A percentile compares a stretch with the other conserved stretches of the same genome.
Conservation (phyloP, 2,329 filamentous ascomycete species). For the Rutstroemia sp. region DNA sequence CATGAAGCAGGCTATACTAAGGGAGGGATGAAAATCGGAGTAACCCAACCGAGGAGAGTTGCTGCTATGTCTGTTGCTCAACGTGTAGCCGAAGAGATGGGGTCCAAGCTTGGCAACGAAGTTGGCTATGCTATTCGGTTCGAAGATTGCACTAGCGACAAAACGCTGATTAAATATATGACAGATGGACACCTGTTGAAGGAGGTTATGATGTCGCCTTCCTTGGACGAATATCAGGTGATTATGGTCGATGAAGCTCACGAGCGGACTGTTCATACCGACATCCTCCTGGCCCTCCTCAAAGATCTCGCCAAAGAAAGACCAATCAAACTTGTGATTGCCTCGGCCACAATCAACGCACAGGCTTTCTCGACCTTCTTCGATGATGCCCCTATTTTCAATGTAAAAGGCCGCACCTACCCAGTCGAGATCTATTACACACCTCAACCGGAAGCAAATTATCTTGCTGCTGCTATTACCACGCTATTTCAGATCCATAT, state of each 20-base stretch:
- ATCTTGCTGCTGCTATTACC: slow-evolving; percentile 81
- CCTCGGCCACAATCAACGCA: slow-evolving; percentile 90
- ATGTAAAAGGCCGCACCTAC: slow-evolving; percentile 82
- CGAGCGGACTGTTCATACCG: slow-evolving; percentile 84
- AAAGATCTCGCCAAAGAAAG: slow-evolving; percentile 82
- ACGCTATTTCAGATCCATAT: slow-evolving; percentile 95
- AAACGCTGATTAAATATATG: slow-evolving; percentile 91
- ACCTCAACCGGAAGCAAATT: slow-evolving; percentile 86
- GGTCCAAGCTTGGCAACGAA: slow-evolving; percentile 80
- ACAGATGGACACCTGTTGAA: slow-evolving; percentile 92
- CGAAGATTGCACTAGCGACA: slow-evolving; percentile 84
- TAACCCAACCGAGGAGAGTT: slow-evolving; percentile 89
- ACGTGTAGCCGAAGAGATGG: slow-evolving; percentile 91
- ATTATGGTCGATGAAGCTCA: slow-evolving; percentile 98
- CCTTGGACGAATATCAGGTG: slow-evolving; percentile 75
- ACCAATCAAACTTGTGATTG: slow-evolving; percentile 85
- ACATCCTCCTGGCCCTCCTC: slow-evolving; percentile 79
- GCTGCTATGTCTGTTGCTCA: slow-evolving; percentile 97
- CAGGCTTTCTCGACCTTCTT: slow-evolving; percentile 90
- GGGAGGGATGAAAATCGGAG: slow-evolving; percentile 75
- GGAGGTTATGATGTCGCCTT: slow-evolving; percentile 83
- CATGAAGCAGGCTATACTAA: slow-evolving; percentile 88
- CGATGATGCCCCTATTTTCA: slow-evolving; percentile 87
- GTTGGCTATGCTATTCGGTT: slow-evolving; percentile 95
- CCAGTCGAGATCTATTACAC: slow-evolving; percentile 91